Conservation (phyloP, 768 basidiomycete species). For the Dentipellis sp. region DNA sequence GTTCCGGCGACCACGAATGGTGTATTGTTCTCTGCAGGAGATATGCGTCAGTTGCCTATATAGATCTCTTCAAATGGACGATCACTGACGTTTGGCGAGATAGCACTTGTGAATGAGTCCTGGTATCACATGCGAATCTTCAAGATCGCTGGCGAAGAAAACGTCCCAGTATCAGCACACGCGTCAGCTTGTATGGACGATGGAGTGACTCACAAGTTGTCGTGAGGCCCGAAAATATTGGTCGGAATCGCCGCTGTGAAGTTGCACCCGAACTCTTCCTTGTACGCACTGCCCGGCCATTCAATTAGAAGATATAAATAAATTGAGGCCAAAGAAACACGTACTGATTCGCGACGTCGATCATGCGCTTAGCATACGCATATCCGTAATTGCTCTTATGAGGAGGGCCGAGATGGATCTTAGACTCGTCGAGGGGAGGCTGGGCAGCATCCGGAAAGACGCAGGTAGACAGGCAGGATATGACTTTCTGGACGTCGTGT, state of each 20-base stretch:
- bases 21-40: slow-evolving; percentile 59
- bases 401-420: slow-evolving; percentile 87
- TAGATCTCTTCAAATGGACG: not conserved
- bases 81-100: slow-evolving; percentile 70
- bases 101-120: slow-evolving; percentile 90
- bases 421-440: slow-evolving; percentile 88
- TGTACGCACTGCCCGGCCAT: slow-evolving; percentile 62
- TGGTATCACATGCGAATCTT: slow-evolving; percentile 91
- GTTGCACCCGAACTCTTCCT: slow-evolving; percentile 89
- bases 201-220: slow-evolving; percentile 65
- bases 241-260: slow-evolving; percentile 97
- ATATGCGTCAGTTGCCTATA: not conserved
- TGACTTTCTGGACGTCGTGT: slow-evolving; percentile 61
- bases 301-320: not conserved
- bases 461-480: slow-evolving; percentile 95
- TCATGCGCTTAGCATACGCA: slow-evolving; percentile 91
- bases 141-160: slow-evolving; percentile 52
- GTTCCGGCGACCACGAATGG: slow-evolving; percentile 82
- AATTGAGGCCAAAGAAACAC: not conserved
- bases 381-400: slow-evolving; percentile 96
- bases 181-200: not conserved
- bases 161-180: not conserved
- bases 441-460: slow-evolving; percentile 94
- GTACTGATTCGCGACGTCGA: slow-evolving; percentile 92
- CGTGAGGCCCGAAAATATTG: slow-evolving; percentile 91